These are phyloP conservation scores for Guillardia theta DNA, from an alignment of 78 protist species.

Conservation along the genomic window DNA sequence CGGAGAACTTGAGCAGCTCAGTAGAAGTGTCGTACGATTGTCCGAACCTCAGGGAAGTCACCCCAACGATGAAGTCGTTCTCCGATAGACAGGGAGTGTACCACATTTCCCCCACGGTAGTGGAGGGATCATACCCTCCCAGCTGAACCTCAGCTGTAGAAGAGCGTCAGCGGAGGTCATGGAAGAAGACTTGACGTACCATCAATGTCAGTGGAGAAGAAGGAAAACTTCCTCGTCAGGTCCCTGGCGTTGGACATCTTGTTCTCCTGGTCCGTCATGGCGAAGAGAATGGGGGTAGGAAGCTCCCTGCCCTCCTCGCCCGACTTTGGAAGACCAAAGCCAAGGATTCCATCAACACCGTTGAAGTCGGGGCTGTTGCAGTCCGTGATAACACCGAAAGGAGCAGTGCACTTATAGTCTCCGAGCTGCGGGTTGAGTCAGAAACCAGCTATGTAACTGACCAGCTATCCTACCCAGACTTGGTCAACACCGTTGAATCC, in stretches of 20 bases:
- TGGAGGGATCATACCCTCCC: conserved; percentile 23
- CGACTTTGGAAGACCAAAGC: conserved; percentile 9
- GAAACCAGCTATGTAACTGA: neutral
- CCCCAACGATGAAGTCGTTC: conserved; percentile 22
- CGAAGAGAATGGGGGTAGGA: neutral
- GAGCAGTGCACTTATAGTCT: conserved; percentile 9
- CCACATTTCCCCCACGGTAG: neutral
- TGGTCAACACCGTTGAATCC: conserved; percentile 32
- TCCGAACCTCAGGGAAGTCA: conserved; percentile 21
- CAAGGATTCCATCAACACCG: conserved; percentile 46
- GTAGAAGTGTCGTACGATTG: neutral
- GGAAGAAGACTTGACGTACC: neutral
- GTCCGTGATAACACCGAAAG: conserved; percentile 39
- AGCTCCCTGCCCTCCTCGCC: neutral
- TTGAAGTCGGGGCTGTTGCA: conserved; percentile 49
- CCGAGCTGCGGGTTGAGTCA: neutral
- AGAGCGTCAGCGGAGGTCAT: too few species aligned
- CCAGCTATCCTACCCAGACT: neutral
- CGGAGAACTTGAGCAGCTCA: neutral
- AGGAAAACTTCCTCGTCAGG: conserved; percentile 9
- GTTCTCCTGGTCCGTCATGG: conserved; percentile 37
- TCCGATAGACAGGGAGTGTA: neutral
- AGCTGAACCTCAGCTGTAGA: conserved; percentile 34
- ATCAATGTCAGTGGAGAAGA: conserved; percentile 8
- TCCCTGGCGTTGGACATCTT: neutral